Percentiles rank a stretch among this genome's conserved stretches.
Evolutionary conservation across 192 early-diverging fungal genomes (phyloP).

Genomic region (Backusella tarrabulga): DNA sequence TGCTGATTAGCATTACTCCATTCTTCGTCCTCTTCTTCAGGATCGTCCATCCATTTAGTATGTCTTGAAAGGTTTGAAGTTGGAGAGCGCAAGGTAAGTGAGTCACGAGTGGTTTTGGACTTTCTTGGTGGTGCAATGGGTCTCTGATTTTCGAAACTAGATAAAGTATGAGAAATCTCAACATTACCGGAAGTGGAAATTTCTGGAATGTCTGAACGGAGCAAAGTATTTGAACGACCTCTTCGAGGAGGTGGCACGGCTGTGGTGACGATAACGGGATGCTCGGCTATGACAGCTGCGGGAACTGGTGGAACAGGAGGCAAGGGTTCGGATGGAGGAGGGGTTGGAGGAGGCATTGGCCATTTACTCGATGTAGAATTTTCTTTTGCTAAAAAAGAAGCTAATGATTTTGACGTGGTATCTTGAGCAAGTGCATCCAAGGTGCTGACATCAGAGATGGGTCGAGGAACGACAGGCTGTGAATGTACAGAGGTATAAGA

Average conservation of each 20-base stretch:
- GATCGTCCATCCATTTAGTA: constrained; percentile 30
- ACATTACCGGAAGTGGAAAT: neutral
- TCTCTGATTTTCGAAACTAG: neutral
- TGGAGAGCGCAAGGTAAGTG: neutral
- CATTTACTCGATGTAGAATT: neutral
- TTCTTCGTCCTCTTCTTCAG: neutral
- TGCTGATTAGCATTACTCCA: neutral
- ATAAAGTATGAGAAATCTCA: neutral
- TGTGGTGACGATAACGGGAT: neutral
- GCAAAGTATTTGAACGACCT: neutral
- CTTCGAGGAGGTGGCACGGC: constrained; percentile 8
- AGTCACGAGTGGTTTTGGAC: neutral
- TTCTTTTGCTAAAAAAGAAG: constrained; percentile 1
- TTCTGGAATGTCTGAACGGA: neutral
- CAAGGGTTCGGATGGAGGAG: constrained; percentile 22
- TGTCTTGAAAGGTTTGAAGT: neutral
- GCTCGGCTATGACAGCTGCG: neutral
- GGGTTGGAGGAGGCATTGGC: constrained; percentile 22
- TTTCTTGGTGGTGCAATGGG: neutral
- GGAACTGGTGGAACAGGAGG: constrained; percentile 10
- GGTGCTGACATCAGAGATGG: neutral
- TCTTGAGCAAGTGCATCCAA: neutral
- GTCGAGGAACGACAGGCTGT: neutral
- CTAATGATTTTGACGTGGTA: neutral
- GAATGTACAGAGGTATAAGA: constrained; percentile 14